Evolutionary conservation across 129 eudicot genomes (phyloP), one percentile per base, ranked within the genome.

Genomic region (Solidago caesia): DNA sequence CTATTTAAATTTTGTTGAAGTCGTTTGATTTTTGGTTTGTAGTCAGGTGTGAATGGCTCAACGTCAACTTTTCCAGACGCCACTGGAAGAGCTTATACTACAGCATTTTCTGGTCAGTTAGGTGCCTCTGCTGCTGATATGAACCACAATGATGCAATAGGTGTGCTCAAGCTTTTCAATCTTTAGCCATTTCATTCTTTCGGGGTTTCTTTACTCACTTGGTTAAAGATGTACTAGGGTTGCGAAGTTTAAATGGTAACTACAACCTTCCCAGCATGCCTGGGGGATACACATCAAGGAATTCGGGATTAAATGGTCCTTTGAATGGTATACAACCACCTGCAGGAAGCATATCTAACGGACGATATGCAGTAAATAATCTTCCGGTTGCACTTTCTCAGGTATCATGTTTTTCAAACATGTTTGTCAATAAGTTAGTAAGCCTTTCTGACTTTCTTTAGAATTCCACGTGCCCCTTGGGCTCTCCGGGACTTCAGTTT

Each of bases 21-120:
- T 45, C 42, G 3, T 73, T 14, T 78, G 82, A 56, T 68, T 11
- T 81, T 67, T 69, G 67, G 72, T 75, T 46, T 79, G 77, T 89
- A 91, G 97, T 86, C 97, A 47, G 81, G 86, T 56, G 70, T 88
- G 68, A 91, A 85, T 79, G 90, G 85, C 64, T 83, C 97, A 64
- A 69, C 84, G 66, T 74, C 97, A 69, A 86, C 86, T 45, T 77
- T 86, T 84, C 83, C 85, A 8, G 97, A 91, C 56, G 65, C 73
- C 48, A 56, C 80, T 75, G 96, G 90, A 84, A 84, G 96, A 87
- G 85, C 92, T 60, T 88, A 82, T 66, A 27, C 90, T 33, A 48
- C 89, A 68, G 76, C 89, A 52, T 86, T 84, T 86, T 84, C 95
- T 78, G 78, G 86, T 76, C 96, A 86, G 67, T 75, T 92, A 78